Conservation (phyloP, 176 grass and related monocot species). For the Eremochloa ophiuroides region DNA sequence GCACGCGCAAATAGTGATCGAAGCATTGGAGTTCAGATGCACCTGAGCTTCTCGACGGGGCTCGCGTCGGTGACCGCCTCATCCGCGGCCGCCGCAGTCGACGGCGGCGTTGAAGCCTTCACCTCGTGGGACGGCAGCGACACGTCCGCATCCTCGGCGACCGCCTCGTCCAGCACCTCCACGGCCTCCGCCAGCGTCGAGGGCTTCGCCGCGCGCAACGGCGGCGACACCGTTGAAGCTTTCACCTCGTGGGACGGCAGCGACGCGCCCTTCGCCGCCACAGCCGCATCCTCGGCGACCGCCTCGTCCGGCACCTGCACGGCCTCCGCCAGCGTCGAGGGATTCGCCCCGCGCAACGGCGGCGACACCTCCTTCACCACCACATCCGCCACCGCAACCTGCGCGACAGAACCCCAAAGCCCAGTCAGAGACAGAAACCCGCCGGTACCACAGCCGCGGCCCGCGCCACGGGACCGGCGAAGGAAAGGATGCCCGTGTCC, state of each 20-base stretch:
- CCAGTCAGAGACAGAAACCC: conserved; percentile 6
- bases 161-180: background rate
- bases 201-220: background rate
- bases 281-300: background rate
- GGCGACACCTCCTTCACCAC: conserved; percentile 20
- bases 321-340: background rate
- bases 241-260: background rate
- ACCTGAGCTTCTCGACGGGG: conserved; percentile 21
- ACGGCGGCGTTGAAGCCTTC: background rate
- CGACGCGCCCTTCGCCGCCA: background rate
- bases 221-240: conserved; percentile 4
- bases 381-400: conserved; percentile 21
- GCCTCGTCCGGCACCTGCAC: background rate
- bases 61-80: background rate
- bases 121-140: background rate
- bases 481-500: background rate
- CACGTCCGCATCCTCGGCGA: background rate
- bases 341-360: background rate
- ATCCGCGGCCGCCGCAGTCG: background rate
- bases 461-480: background rate
- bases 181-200: background rate
- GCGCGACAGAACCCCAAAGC: background rate
- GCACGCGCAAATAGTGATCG: background rate
- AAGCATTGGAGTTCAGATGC: background rate
- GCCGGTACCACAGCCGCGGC: background rate